Base-by-base conservation (phyloP, 169 alveolate species). In the Cryptosporidium viatorum region DNA sequence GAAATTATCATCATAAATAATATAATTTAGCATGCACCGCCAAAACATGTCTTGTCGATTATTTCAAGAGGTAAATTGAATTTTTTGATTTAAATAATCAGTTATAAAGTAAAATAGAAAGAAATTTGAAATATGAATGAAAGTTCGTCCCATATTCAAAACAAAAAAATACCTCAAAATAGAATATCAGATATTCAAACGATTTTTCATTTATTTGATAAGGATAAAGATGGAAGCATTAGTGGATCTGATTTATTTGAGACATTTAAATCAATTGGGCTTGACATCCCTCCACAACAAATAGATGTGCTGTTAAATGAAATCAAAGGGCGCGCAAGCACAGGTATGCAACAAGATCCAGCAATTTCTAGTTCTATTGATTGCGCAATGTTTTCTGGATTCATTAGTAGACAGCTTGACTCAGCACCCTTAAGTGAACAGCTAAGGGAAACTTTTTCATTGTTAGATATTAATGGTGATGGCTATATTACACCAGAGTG, bases 381-480 rank as follows among this genome's bases (percentile, higher is more conserved):
- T 67, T 80, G 73, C 23, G 75, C 89, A 41, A 59, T 59, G 73
- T 80, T 80, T 43, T 80, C 89, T 9, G 89, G 89, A 45, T 80
- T 80, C 50, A 80, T 80, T 37, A 41, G 51, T 33, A 80, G 89
- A 45, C 89, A 80, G 48, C 41, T 80, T 43, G 89, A 80, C 10
- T 80, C 89, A 18, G 89, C 89, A 62, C 89, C 89, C n/a, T 52
- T 80, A 39, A 62, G 48, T 23, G 89, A 80, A 48, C 89, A 80
- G 62, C 48, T 80, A 14, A 80, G 45, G n/a, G 89, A 80, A 65
- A 80, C 68, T 12, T 80, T 80, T 48, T 62, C 75, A 43, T 62
- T 80, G 6, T 21, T 80, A 43, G 89, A 80, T 80, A 58, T 29
- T 14, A 29, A 37, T 65, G 89, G 89, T 1, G 75, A 59, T 26